phyloP scores from a whole-genome alignment of 495 filamentous ascomycete species.

The Parathielavia hyrcaniae region DNA sequence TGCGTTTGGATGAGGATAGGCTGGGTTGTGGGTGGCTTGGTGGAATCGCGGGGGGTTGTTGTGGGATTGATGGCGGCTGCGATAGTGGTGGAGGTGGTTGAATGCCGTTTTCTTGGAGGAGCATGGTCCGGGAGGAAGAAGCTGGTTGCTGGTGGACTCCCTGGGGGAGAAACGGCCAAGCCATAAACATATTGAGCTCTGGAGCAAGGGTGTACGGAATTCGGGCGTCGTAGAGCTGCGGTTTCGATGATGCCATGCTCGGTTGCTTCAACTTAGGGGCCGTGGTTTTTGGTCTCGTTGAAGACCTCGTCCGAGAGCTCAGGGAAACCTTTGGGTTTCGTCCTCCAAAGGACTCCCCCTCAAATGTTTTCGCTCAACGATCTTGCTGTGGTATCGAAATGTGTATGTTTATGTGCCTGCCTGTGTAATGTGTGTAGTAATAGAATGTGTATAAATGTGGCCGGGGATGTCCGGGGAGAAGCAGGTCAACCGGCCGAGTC shows the following conservation, averaged over 20 bases:
- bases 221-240: slow-evolving; percentile 25
- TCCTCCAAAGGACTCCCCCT: too few relatives aligned
- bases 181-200: slow-evolving; percentile 28
- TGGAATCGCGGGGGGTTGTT: not conserved
- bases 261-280: not conserved
- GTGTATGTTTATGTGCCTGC: not conserved
- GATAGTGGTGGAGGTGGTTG: slow-evolving; percentile 7
- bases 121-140: not conserved
- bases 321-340: too few relatives aligned
- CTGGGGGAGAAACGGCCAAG: slow-evolving; percentile 5
- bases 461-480: not conserved
- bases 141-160: not conserved
- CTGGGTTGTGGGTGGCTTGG: not conserved
- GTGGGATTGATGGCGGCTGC: not conserved
- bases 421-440: not conserved
- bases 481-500: not conserved
- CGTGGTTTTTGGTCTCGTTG: not conserved
- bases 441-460: not conserved
- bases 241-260: slow-evolving; percentile 28
- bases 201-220: slow-evolving; percentile 30
- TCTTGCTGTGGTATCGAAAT: not conserved
- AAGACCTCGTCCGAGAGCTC: too few relatives aligned
- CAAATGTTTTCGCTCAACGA: too few relatives aligned
- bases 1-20: too few relatives aligned
- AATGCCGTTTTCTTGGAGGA: not conserved